These are phyloP conservation scores for Taphrina populina DNA, from an alignment of 1,139 yeast genomes.

Conservation along the genomic window DNA sequence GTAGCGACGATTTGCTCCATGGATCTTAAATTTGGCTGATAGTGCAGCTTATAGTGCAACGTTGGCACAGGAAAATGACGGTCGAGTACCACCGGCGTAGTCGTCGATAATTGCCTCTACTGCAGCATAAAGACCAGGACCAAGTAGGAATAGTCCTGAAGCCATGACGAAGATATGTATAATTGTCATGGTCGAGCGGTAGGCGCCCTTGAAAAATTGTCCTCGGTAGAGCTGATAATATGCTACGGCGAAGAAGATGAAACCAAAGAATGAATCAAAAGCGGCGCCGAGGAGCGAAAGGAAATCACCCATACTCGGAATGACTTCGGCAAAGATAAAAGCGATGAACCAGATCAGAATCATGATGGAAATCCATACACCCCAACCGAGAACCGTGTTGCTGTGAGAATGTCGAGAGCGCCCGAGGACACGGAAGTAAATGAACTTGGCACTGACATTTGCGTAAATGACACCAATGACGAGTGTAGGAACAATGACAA, in stretches of 20 bases:
- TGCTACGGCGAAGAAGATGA: constrained; percentile 64
- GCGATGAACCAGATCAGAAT: constrained; percentile 49
- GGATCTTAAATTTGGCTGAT: not conserved
- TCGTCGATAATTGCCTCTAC: constrained; percentile 55
- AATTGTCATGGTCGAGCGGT: constrained; percentile 42
- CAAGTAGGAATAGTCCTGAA: constrained; percentile 56
- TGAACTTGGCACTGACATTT: constrained; percentile 43
- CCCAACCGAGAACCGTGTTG: constrained; percentile 58
- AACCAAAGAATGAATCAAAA: constrained; percentile 66
- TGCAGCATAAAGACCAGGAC: constrained; percentile 60
- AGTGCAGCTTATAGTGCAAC: not conserved
- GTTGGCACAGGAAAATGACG: constrained; percentile 7
- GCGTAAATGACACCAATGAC: constrained; percentile 54
- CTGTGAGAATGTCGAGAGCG: constrained; percentile 13
- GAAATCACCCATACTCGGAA: constrained; percentile 63
- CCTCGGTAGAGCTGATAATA: constrained; percentile 46
- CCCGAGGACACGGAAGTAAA: constrained; percentile 17
- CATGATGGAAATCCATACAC: constrained; percentile 53
- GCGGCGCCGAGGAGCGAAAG: constrained; percentile 61
- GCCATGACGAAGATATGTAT: constrained; percentile 49
- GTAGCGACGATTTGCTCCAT: too few relatives aligned
- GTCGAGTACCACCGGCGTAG: constrained; percentile 42
- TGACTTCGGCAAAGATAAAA: constrained; percentile 60
- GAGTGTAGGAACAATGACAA: constrained; percentile 59
- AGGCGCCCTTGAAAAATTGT: constrained; percentile 39